Evolutionary conservation across 495 filamentous ascomycete genomes (phyloP).

Genomic region (Hyaloscypha bicolor): DNA sequence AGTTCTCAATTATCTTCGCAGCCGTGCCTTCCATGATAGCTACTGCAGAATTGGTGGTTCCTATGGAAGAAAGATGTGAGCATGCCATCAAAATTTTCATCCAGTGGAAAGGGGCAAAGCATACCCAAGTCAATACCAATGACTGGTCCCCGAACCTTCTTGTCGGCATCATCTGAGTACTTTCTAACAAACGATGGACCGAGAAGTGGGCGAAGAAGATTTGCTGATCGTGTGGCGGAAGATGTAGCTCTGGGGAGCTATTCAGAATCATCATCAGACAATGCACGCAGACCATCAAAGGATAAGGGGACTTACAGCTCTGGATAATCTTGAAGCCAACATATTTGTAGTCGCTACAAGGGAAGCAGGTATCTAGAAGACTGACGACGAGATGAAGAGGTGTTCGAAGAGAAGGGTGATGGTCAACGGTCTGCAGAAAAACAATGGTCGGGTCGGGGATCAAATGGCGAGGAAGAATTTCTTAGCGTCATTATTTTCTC

Average conservation of each 20-base stretch:
- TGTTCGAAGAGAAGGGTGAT: slow-evolving; percentile 40
- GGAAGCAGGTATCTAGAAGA: slow-evolving; percentile 35
- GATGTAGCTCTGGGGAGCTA: slow-evolving; percentile 70
- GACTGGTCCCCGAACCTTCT: slow-evolving; percentile 91
- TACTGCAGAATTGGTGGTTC: slow-evolving; percentile 98
- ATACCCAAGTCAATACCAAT: slow-evolving; percentile 98
- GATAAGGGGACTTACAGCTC: slow-evolving; percentile 36
- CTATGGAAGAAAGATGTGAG: slow-evolving; percentile 42
- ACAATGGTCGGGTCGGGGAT: slow-evolving; percentile 35
- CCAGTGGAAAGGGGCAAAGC: slow-evolving; percentile 37
- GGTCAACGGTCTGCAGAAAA: slow-evolving; percentile 16
- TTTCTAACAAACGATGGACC: slow-evolving; percentile 59
- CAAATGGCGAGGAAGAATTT: slow-evolving; percentile 10
- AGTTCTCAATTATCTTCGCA: slow-evolving; percentile 96
- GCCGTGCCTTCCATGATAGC: slow-evolving; percentile 96
- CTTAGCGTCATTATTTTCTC: background rate
- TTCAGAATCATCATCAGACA: slow-evolving; percentile 33
- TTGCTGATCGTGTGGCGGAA: slow-evolving; percentile 61
- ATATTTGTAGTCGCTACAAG: slow-evolving; percentile 43
- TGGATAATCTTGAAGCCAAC: slow-evolving; percentile 57
- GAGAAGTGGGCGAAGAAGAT: slow-evolving; percentile 49
- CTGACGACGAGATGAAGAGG: slow-evolving; percentile 43
- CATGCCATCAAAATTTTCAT: slow-evolving; percentile 22
- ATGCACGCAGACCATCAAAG: slow-evolving; percentile 26
- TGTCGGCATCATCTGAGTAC: slow-evolving; percentile 82